A percentile compares a stretch with the other conserved stretches of the same genome.
Evolutionary conservation across 768 basidiomycete genomes (phyloP).

Genomic region (Agaricus subrufescens): DNA sequence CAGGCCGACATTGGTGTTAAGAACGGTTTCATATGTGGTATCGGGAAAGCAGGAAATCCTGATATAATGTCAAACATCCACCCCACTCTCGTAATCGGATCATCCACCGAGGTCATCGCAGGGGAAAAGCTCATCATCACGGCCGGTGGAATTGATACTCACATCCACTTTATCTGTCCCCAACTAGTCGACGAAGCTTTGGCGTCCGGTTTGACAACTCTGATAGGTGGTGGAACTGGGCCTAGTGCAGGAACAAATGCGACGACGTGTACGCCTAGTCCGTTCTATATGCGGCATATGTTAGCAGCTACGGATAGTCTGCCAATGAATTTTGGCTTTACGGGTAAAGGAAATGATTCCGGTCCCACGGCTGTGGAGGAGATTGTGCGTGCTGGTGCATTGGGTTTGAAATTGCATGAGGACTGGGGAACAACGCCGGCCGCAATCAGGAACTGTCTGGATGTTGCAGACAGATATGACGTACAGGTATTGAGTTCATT

Average conservation of each 20-base stretch:
- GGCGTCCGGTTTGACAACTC: slow-evolving; percentile 81
- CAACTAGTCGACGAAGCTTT: slow-evolving; percentile 87
- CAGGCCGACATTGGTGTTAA: slow-evolving; percentile 96
- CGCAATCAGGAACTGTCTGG: slow-evolving; percentile 70
- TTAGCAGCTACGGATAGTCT: slow-evolving; percentile 86
- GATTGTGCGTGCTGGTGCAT: slow-evolving; percentile 77
- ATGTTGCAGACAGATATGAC: slow-evolving; percentile 86
- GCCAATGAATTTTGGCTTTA: slow-evolving; percentile 91
- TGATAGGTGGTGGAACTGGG: slow-evolving; percentile 96
- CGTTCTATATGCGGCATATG: slow-evolving; percentile 89
- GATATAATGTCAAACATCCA: slow-evolving; percentile 85
- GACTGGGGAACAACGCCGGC: slow-evolving; percentile 95
- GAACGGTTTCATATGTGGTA: slow-evolving; percentile 72
- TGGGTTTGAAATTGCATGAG: slow-evolving; percentile 92
- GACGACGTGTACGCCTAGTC: slow-evolving; percentile 91
- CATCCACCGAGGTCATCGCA: slow-evolving; percentile 92
- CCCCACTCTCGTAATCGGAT: slow-evolving; percentile 72
- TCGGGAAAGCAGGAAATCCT: slow-evolving; percentile 98
- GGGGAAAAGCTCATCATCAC: slow-evolving; percentile 94
- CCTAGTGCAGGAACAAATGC: slow-evolving; percentile 87
- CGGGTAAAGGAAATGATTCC: slow-evolving; percentile 95
- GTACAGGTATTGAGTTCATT: slow-evolving; percentile 59
- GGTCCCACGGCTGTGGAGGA: slow-evolving; percentile 73
- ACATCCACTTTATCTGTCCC: slow-evolving; percentile 94
- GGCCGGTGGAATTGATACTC: slow-evolving; percentile 88